Evolutionary conservation across 768 basidiomycete species (phyloP).

Genomic region (Obba rivulosa): DNA sequence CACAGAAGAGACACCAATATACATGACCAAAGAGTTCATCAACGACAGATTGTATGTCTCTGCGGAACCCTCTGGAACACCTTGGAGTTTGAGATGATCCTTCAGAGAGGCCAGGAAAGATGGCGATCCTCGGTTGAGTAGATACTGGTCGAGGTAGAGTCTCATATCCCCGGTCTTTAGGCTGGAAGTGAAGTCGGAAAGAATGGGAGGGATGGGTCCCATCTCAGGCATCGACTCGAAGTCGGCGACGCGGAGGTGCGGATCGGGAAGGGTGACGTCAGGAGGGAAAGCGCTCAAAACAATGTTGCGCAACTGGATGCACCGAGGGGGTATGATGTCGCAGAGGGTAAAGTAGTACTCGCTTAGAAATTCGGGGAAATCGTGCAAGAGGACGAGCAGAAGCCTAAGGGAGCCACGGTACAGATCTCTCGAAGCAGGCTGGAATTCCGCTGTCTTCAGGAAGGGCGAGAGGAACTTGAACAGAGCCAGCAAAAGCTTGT

Average conservation of each 20-base stretch:
- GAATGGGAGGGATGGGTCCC: conserved; percentile 85
- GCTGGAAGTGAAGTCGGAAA: conserved; percentile 85
- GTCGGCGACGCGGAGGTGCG: conserved; percentile 69
- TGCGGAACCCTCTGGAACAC: conserved; percentile 36
- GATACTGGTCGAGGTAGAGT: conserved; percentile 75
- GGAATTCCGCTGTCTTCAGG: conserved; percentile 76
- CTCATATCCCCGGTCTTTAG: conserved; percentile 80
- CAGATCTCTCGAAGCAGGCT: conserved; percentile 75
- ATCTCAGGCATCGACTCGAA: conserved; percentile 82
- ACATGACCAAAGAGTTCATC: conserved; percentile 93
- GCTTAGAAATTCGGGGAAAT: conserved; percentile 97
- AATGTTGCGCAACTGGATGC: conserved; percentile 95
- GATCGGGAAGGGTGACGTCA: conserved; percentile 75
- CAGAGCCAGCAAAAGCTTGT: conserved; percentile 87
- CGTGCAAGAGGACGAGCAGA: conserved; percentile 92
- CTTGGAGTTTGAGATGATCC: conserved; percentile 60
- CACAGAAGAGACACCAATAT: conserved; percentile 90
- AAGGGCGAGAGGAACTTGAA: conserved; percentile 95
- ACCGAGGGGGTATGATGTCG: conserved; percentile 87
- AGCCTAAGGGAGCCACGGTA: conserved; percentile 89
- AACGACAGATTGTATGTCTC: conserved; percentile 83
- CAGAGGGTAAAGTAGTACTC: conserved; percentile 96
- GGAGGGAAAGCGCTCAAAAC: conserved; percentile 94
- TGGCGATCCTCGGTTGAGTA: conserved; percentile 68
- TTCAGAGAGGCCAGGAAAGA: conserved; percentile 74